Evolutionary conservation across 2,329 filamentous ascomycete species (phyloP), one percentile per base, ranked within the genome.

Genomic region (Phaeosphaeriaceae sp.): DNA sequence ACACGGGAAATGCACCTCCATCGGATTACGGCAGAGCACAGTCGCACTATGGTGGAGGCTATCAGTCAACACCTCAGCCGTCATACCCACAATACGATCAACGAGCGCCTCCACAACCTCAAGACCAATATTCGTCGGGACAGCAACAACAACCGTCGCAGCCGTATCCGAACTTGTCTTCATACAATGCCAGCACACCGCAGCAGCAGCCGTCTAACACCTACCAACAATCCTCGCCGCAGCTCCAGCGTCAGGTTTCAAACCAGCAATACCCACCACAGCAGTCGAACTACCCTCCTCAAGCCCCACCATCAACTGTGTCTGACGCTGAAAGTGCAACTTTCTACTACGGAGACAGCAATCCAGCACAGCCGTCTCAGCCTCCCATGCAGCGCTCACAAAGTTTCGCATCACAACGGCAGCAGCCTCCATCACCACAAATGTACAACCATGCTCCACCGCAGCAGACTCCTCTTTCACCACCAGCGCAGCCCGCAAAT

Each of bases 1-100:
- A 97, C 75, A 91, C 88, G 15, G 87, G 87, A 36, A 90, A 89
- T 65, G 80, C 85, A 44, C 81, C 77, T 50, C 75, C 77, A 63
- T 71, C 78, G 76, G 79, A 83, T 9, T 85, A 85, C 62, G 78
- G 75, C 11, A 73, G 80, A 47, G 81, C 83, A 11, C 85, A 85
- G 52, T 80, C 83, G 19, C 77, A 80, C 40, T 89, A 88, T 61
- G 75, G 76, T n/a, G 80, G 81, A 40, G 81, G 80, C 53, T 63
- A 65, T 17, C 69, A 68, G 41, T 53, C 68, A 25, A 59, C 70
- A 19, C 67, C 81, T 24, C 75, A 80, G 55, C 78, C 82, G 33
- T 61, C 74, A n/a, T 77, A 79, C 44, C 55, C 73, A 24, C 70
- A 76, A 42, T 76, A 73, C 53, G 72, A 78, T 51, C 71, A 76